Evolutionary conservation across 371 early-diverging fungal genomes (phyloP).

Genomic region (Rhizomucor pusillus): DNA sequence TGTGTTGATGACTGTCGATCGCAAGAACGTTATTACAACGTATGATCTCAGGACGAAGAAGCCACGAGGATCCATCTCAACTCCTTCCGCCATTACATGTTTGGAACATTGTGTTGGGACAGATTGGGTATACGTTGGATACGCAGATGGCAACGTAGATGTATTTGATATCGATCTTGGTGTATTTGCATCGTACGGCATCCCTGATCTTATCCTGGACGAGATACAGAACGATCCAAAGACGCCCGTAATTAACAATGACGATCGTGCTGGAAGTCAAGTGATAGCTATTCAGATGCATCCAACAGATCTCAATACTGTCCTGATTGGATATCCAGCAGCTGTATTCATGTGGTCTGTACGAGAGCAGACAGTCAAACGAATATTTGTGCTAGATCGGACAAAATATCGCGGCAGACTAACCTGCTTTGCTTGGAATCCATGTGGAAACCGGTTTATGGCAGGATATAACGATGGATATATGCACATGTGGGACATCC

Average conservation of each 20-base stretch:
- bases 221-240: slow-evolving; percentile 5
- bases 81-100: slow-evolving; percentile 51
- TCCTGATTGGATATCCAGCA: slow-evolving; percentile 53
- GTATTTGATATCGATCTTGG: slow-evolving; percentile 55
- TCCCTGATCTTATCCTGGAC: slow-evolving; percentile 40
- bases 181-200: slow-evolving; percentile 35
- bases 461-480: slow-evolving; percentile 59
- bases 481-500: slow-evolving; percentile 50
- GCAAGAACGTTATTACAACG: slow-evolving; percentile 46
- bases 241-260: background rate
- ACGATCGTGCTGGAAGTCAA: slow-evolving; percentile 12
- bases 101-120: slow-evolving; percentile 49
- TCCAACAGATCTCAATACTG: slow-evolving; percentile 46
- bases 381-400: slow-evolving; percentile 17
- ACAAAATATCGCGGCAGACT: slow-evolving; percentile 24
- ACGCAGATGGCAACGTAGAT: slow-evolving; percentile 53
- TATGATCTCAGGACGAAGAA: slow-evolving; percentile 49
- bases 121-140: slow-evolving; percentile 59
- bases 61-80: slow-evolving; percentile 31
- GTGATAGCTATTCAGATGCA: slow-evolving; percentile 54
- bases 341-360: slow-evolving; percentile 51
- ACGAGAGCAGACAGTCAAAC: slow-evolving; percentile 36
- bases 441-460: slow-evolving; percentile 49
- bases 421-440: slow-evolving; percentile 49
- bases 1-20: slow-evolving; percentile 45